Evolutionary conservation across 2,329 filamentous ascomycete genomes (phyloP), one percentile per base, ranked within the genome.

Genomic region (Dothistroma septosporum): DNA sequence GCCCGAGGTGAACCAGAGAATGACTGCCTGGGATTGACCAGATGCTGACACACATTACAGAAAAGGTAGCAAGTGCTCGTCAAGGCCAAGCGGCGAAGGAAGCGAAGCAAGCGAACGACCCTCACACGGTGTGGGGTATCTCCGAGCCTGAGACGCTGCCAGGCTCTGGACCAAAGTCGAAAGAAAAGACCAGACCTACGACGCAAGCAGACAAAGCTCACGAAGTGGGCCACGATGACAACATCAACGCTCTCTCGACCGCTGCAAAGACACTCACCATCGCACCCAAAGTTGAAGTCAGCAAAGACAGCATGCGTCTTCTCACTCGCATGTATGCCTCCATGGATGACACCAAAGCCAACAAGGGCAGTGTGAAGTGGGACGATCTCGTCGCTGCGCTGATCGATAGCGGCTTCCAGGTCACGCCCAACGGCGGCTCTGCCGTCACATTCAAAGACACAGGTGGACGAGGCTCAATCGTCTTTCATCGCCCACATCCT

Each of bases 401-500:
- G 59, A 47, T 55, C 11, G 64, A 66, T 41, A 60, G 61, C 2
- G 65, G 64, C 31, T 63, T 67, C 47, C 61, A 57, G 0, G 64
- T 59, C 16, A 53, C 49, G 4, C 65, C 60, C 1, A 60, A 49
- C 16, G 58, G 59, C 4, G 66, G 66, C 19, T 67, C 64, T 21
- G 61, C 59, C 2, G 61, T 64, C 22, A 63, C 60, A 0, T 66
- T 67, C 53, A 60, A 32, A n/a, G 9, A 47, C 8, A 6, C 47
- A 1, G 4, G 10, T 2, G 55, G n/a, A 3, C 4, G 19, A n/a
- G 55, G 60, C 9, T 32, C 52, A 4, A 59, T 64, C 53, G 58
- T 65, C 16, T 70, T 75, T 28, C 70, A 74, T 58, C 64, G 64
- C 19, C 72, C 70, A 0, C 72, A 74, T 59, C 69, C 72, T 1